These are phyloP conservation scores for Tolypocladium guangdongense DNA, from an alignment of 2,329 filamentous ascomycete genomes.

Conservation along the genomic window DNA sequence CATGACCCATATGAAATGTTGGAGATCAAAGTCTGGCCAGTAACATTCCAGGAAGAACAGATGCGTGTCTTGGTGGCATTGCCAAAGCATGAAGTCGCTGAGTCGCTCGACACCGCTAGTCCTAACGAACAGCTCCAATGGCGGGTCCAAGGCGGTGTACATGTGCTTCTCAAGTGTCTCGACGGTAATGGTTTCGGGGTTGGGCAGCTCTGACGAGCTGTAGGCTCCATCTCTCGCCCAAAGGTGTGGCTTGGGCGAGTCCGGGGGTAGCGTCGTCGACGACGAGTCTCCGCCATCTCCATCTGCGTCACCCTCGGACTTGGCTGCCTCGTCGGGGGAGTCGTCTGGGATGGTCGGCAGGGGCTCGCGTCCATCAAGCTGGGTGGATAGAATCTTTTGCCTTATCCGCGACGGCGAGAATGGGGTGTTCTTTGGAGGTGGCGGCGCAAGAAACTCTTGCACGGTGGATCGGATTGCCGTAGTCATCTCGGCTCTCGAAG, in stretches of 20 bases:
- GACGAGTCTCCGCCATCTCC: slow-evolving; percentile 47
- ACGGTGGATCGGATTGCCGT: slow-evolving; percentile 81
- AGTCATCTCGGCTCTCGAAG: slow-evolving; percentile 90
- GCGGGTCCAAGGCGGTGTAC: slow-evolving; percentile 77
- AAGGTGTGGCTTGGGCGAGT: slow-evolving; percentile 34
- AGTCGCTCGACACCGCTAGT: slow-evolving; percentile 88
- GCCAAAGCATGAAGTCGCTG: slow-evolving; percentile 98
- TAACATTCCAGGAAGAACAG: slow-evolving; percentile 86
- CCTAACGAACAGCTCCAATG: slow-evolving; percentile 79
- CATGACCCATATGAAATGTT: slow-evolving; percentile 84
- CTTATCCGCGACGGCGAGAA: slow-evolving; percentile 85
- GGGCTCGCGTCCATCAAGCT: slow-evolving; percentile 36
- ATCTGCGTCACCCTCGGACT: slow-evolving; percentile 36
- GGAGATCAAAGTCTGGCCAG: slow-evolving; percentile 94
- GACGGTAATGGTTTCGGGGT: slow-evolving; percentile 78
- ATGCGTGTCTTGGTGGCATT: slow-evolving; percentile 85
- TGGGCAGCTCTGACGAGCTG: slow-evolving; percentile 37
- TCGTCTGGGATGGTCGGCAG: slow-evolving; percentile 39
- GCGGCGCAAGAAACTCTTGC: slow-evolving; percentile 68
- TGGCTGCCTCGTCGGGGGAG: slow-evolving; percentile 26
- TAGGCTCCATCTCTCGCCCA: slow-evolving; percentile 20
- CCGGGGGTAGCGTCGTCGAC: slow-evolving; percentile 46
- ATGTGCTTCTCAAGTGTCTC: slow-evolving; percentile 77
- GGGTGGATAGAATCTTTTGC: slow-evolving; percentile 68
- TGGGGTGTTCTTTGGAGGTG: slow-evolving; percentile 52